Conservation (phyloP, 1,284 basidiomycete genomes). For the Phellopilus nigrolimitatus region DNA sequence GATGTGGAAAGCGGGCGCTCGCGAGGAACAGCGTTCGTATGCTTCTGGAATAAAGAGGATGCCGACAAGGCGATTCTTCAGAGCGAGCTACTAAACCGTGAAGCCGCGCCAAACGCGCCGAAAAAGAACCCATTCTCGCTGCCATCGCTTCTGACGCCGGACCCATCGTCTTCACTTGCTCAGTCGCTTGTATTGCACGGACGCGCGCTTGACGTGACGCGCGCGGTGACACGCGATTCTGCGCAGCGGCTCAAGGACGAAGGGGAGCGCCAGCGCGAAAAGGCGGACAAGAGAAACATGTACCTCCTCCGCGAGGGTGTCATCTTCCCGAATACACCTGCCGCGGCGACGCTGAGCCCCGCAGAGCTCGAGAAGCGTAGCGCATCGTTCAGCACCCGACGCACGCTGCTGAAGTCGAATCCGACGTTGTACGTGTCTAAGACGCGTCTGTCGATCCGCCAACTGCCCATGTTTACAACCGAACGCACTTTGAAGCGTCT, state of each 20-base stretch:
- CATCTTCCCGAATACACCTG: slow-evolving; percentile 81
- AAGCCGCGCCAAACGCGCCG: slow-evolving; percentile 40
- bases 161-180: slow-evolving; percentile 86
- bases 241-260: slow-evolving; percentile 86
- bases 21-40: slow-evolving; percentile 93
- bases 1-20: slow-evolving; percentile 83
- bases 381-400: slow-evolving; percentile 77
- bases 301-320: slow-evolving; percentile 97
- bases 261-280: slow-evolving; percentile 78
- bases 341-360: slow-evolving; percentile 61
- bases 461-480: slow-evolving; percentile 86
- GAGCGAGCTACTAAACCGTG: slow-evolving; percentile 70
- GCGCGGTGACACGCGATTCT: slow-evolving; percentile 87
- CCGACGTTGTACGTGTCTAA: slow-evolving; percentile 92
- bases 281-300: slow-evolving; percentile 93
- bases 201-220: slow-evolving; percentile 85
- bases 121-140: slow-evolving; percentile 82
- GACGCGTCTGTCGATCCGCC: slow-evolving; percentile 90
- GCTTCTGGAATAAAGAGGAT: slow-evolving; percentile 93
- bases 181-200: slow-evolving; percentile 87
- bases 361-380: slow-evolving; percentile 82
- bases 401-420: slow-evolving; percentile 79
- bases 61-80: slow-evolving; percentile 84
- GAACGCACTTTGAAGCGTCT: slow-evolving; percentile 89
- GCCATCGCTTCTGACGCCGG: slow-evolving; percentile 89